Percentiles rank a stretch among this genome's conserved stretches.
Evolutionary conservation across 2,329 filamentous ascomycete genomes (phyloP).

Genomic region (Neoscytalidium dimidiatum): DNA sequence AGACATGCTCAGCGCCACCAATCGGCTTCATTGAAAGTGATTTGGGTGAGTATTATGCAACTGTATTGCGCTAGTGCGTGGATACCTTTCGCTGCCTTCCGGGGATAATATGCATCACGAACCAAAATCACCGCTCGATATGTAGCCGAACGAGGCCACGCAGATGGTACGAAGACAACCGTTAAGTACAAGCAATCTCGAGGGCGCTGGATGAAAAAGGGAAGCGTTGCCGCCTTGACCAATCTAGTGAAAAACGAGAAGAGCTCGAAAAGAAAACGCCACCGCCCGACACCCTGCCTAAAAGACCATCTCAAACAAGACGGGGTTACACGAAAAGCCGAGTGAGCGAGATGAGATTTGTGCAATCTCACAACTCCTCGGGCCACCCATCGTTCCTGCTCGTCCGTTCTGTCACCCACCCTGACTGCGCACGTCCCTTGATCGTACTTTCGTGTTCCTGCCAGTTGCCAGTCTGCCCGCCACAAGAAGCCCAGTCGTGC

Average conservation of each 20-base stretch:
- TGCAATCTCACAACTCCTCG: constrained; percentile 1
- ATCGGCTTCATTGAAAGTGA: background rate
- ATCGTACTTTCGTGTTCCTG: background rate
- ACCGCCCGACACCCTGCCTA: background rate
- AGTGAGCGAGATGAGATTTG: background rate
- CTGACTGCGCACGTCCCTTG: background rate
- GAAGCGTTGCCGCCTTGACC: constrained; percentile 5
- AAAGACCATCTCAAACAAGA: constrained; percentile 5
- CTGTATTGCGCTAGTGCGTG: background rate
- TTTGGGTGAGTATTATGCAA: constrained; percentile 1
- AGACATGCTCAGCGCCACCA: background rate
- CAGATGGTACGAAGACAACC: background rate
- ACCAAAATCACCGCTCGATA: background rate
- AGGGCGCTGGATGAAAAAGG: background rate
- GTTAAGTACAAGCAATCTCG: background rate
- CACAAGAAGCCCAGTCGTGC: background rate
- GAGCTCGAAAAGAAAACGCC: background rate
- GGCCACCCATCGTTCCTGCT: background rate
- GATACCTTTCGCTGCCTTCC: background rate
- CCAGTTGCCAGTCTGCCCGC: background rate
- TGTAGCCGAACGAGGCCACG: background rate
- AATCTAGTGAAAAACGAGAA: background rate
- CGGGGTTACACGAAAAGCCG: background rate
- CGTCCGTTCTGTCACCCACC: background rate
- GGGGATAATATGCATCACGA: background rate